Evolutionary conservation across 805 yeast species (phyloP), one percentile per base, ranked within the genome.

Genomic region (Pichia thaimueangensis): DNA sequence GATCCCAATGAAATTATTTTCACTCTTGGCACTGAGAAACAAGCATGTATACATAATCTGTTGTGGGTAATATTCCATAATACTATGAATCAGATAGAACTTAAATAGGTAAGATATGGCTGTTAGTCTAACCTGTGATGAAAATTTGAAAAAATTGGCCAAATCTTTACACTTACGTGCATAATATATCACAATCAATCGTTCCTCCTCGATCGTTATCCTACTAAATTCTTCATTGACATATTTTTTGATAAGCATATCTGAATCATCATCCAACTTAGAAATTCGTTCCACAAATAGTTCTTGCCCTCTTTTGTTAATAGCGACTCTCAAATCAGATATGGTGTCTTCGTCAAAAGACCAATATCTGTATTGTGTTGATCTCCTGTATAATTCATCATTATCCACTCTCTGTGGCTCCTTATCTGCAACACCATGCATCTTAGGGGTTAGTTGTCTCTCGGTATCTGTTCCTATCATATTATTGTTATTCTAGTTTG

Each of bases 11-110:
- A 89, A 91, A 59, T 78, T 82, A 63, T 93, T 91, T 56, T 93
- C 98, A 15, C 89, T 77, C 62, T 93, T 93, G 33, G 96, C 89
- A 6, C 97, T 96, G 27, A 93, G 67, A 59, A 88, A 93, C 11
- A 93, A 73, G 48, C 95, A 82, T 2, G 94, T 82, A 41, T 78
- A 74, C 63, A 93, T 70, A 16, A 93, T 71, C 45, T 79, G 74
- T 55, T 86, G 85, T 10, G 98, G 98, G 54, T 86, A 93, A 54
- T 75, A 77, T 50, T 87, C 88, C 87, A 88, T 80, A 22, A 85
- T 91, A 22, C 91, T 80, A 58, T 88, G 79, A 20, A 72, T 71
- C 30, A 93, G 67, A 59, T 81, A 93, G 60, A 93, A 93, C 57
- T 81, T 78, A 56, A 80, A 77, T 58, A 93, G 76, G 56, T 82